A percentile compares a stretch with the other conserved stretches of the same genome.
phyloP scores from a whole-genome alignment of 2,329 filamentous ascomycete species.

The Juglanconis juglandina region DNA sequence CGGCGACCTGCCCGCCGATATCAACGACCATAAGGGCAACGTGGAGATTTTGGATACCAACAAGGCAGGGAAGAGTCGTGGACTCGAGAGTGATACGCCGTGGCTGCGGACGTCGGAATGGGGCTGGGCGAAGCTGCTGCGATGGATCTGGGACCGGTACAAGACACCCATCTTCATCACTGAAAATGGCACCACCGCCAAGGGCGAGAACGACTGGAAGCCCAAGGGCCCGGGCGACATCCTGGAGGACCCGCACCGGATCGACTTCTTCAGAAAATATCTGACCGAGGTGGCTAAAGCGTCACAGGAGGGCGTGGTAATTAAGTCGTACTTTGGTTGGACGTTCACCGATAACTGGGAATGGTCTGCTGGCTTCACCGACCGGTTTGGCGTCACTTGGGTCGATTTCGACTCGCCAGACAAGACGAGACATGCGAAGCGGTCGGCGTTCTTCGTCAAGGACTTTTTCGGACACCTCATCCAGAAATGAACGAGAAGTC shows the following conservation, averaged over 20 bases:
- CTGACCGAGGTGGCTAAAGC: slow-evolving; percentile 36
- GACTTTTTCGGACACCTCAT: slow-evolving; percentile 30
- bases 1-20: slow-evolving; percentile 29
- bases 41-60: slow-evolving; percentile 34
- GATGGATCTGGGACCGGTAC: slow-evolving; percentile 40
- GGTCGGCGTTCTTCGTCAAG: slow-evolving; percentile 29
- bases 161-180: slow-evolving; percentile 40
- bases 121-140: slow-evolving; percentile 35
- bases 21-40: slow-evolving; percentile 39
- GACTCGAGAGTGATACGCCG: slow-evolving; percentile 34
- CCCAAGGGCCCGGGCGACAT: slow-evolving; percentile 29
- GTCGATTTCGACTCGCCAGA: slow-evolving; percentile 35
- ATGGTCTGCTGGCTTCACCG: slow-evolving; percentile 39
- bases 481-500: slow-evolving; percentile 9
- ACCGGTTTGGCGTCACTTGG: slow-evolving; percentile 39
- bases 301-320: slow-evolving; percentile 34
- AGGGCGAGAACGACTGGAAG: slow-evolving; percentile 34
- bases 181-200: slow-evolving; percentile 39
- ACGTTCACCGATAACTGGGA: slow-evolving; percentile 43
- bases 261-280: slow-evolving; percentile 37
- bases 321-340: slow-evolving; percentile 40
- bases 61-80: slow-evolving; percentile 30
- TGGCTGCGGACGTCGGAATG: slow-evolving; percentile 38
- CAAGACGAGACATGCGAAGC: slow-evolving; percentile 34
- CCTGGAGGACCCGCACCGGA: slow-evolving; percentile 35